Conservation (phyloP, 805 yeast species). For the Millerozyma acaciae region DNA sequence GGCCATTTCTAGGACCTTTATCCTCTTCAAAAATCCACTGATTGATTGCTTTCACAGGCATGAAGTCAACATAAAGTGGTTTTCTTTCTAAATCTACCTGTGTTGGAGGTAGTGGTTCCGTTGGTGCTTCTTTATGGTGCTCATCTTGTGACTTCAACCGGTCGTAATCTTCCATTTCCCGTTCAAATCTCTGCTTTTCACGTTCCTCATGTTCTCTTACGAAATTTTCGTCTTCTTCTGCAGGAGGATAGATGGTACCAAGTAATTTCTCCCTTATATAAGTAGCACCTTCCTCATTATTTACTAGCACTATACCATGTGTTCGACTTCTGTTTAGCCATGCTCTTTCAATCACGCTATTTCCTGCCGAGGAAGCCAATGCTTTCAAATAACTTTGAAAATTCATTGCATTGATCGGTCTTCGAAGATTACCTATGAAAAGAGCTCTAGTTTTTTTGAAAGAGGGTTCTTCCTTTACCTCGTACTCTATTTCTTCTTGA, state of each 20-base stretch:
- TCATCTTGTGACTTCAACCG: too few relatives aligned
- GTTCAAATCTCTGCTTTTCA: conserved; percentile 19
- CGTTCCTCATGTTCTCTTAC: conserved; percentile 13
- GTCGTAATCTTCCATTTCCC: conserved; percentile 14
- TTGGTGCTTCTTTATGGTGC: conserved; percentile 8
- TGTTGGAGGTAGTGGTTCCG: conserved; percentile 16
- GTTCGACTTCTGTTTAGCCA: conserved; percentile 42
- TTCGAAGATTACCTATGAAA: conserved; percentile 40
- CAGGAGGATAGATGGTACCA: conserved; percentile 32
- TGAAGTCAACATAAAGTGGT: conserved; percentile 37
- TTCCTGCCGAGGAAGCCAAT: conserved; percentile 20
- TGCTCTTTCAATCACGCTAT: conserved; percentile 33
- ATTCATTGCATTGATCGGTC: conserved; percentile 34
- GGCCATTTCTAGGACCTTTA: conserved; percentile 40
- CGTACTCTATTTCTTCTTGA: conserved; percentile 32
- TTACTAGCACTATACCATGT: conserved; percentile 40
- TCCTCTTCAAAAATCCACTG: conserved; percentile 47
- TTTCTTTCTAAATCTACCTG: conserved; percentile 16
- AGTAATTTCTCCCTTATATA: conserved; percentile 30
- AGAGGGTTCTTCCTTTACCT: conserved; percentile 23
- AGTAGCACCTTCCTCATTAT: conserved; percentile 38
- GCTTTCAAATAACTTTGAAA: conserved; percentile 34
- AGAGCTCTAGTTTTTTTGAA: conserved; percentile 42
- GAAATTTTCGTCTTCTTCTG: conserved; percentile 19
- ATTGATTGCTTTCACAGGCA: conserved; percentile 43